A percentile compares a stretch with the other conserved stretches of the same genome.
phyloP scores from a whole-genome alignment of 2,329 filamentous ascomycete species.

The Alternaria burnsii region DNA sequence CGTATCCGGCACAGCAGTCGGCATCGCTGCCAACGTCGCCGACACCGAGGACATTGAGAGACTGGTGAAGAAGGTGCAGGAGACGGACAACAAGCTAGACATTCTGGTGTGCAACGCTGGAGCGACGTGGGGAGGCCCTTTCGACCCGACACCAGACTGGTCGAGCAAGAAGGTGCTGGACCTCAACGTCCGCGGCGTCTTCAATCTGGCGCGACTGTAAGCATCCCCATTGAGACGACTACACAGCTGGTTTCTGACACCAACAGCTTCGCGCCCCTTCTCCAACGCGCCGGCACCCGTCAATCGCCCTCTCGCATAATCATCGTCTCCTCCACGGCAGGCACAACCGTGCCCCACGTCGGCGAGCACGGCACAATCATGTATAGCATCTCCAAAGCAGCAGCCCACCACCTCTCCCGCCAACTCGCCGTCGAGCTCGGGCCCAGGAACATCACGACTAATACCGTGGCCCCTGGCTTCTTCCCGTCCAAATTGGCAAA shows the following conservation, averaged over 20 bases:
- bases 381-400: conserved; percentile 53
- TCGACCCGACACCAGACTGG: conserved; percentile 50
- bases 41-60: conserved; percentile 48
- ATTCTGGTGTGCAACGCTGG: conserved; percentile 53
- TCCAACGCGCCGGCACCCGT: conserved; percentile 42
- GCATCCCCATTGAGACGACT: neutral
- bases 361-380: conserved; percentile 52
- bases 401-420: conserved; percentile 50
- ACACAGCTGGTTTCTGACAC: neutral
- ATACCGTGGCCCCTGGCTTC: conserved; percentile 52
- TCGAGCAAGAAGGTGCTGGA: conserved; percentile 50
- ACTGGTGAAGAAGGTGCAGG: conserved; percentile 44
- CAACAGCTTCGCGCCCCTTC: conserved; percentile 47
- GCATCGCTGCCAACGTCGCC: conserved; percentile 51
- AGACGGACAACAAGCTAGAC: conserved; percentile 45
- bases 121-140: conserved; percentile 51
- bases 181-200: conserved; percentile 52
- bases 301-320: conserved; percentile 50
- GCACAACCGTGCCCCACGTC: conserved; percentile 48
- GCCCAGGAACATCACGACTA: conserved; percentile 51
- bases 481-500: conserved; percentile 51
- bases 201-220: conserved; percentile 50
- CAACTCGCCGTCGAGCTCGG: conserved; percentile 52
- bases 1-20: conserved; percentile 45
- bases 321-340: conserved; percentile 48